Percentiles rank a stretch among this genome's conserved stretches.
These are phyloP conservation scores for Ottelia alismoides DNA, from an alignment of 106 monocot species.

Conservation along the genomic window DNA sequence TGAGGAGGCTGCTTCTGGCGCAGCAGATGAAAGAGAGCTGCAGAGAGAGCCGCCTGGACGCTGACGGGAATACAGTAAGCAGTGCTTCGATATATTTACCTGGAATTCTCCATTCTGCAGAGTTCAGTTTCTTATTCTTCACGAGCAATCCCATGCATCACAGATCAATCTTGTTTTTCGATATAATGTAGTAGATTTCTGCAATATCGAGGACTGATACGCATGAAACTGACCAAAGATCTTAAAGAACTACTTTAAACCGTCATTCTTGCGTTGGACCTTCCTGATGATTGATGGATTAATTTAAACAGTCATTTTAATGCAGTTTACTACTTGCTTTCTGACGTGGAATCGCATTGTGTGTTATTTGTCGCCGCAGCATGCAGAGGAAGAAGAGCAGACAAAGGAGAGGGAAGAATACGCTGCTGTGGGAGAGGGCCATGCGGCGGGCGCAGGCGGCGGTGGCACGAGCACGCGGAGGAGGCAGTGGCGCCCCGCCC, in stretches of 20 bases:
- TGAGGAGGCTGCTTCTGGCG: constrained; percentile 17
- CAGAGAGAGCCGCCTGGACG: background rate
- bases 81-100: background rate
- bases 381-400: background rate
- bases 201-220: background rate
- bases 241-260: too few relatives aligned
- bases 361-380: background rate
- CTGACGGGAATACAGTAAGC: background rate
- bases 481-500: constrained; percentile 42
- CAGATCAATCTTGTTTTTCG: too few relatives aligned
- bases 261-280: background rate
- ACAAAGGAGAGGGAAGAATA: background rate
- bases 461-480: background rate
- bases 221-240: background rate
- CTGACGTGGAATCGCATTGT: background rate
- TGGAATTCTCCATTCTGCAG: background rate
- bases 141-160: background rate
- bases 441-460: background rate
- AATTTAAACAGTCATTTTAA: background rate
- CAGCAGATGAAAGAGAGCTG: constrained; percentile 1
- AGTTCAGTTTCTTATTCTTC: background rate
- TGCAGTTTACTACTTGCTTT: background rate
- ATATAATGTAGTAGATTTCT: too few relatives aligned
- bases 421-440: background rate
- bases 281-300: too few relatives aligned